Conservation (phyloP, 768 basidiomycete species). For the Rhizopogon salebrosus region DNA sequence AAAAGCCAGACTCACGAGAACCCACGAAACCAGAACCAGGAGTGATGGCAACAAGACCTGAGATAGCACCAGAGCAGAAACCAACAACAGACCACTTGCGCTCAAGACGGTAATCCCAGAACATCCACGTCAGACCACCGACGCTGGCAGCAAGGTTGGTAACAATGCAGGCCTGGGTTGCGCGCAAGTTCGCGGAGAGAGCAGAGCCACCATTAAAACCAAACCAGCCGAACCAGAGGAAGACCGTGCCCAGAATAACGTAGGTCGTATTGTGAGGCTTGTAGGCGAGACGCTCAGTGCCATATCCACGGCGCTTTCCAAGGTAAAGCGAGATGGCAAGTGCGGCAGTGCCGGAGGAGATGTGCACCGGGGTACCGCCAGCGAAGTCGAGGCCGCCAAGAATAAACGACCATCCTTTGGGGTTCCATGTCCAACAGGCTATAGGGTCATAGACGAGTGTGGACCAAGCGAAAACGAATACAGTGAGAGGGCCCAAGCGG, state of each 20-base stretch:
- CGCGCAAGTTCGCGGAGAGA: slow-evolving; percentile 82
- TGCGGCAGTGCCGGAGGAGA: slow-evolving; percentile 88
- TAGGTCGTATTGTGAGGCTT: slow-evolving; percentile 93
- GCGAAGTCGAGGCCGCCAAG: slow-evolving; percentile 90
- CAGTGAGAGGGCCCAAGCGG: slow-evolving; percentile 77
- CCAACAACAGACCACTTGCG: slow-evolving; percentile 91
- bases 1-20: slow-evolving; percentile 43
- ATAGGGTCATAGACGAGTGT: slow-evolving; percentile 91
- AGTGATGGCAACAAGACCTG: slow-evolving; percentile 86
- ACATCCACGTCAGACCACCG: slow-evolving; percentile 90
- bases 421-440: slow-evolving; percentile 96
- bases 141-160: slow-evolving; percentile 90
- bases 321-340: slow-evolving; percentile 89
- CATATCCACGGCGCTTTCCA: slow-evolving; percentile 87
- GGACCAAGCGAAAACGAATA: slow-evolving; percentile 89
- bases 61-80: slow-evolving; percentile 92
- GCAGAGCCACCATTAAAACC: slow-evolving; percentile 94
- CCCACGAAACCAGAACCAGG: slow-evolving; percentile 84
- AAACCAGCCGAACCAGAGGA: slow-evolving; percentile 97
- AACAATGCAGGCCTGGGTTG: slow-evolving; percentile 83
- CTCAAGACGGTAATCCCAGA: slow-evolving; percentile 92
- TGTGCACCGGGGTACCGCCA: slow-evolving; percentile 95
- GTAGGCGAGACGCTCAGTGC: slow-evolving; percentile 86
- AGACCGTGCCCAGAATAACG: slow-evolving; percentile 87
- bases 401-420: slow-evolving; percentile 67